Evolutionary conservation across 768 basidiomycete genomes (phyloP).

Genomic region (Podaxis sp.): DNA sequence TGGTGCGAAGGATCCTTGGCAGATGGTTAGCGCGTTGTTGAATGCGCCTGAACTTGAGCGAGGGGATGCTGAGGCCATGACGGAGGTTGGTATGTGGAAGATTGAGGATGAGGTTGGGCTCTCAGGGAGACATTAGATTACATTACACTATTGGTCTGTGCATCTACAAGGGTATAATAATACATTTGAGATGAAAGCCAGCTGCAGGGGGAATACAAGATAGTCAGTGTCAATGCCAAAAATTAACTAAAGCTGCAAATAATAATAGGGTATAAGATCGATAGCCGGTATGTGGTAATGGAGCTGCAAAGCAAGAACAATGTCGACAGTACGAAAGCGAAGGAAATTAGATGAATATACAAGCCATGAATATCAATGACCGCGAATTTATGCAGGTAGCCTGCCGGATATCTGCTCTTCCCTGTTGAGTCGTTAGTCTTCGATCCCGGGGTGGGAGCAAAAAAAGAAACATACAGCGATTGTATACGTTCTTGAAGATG

Average conservation of each 20-base stretch:
- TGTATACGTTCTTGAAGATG: conserved; percentile 1
- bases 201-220: background rate
- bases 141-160: too few relatives aligned
- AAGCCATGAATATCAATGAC: background rate
- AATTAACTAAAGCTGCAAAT: background rate
- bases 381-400: background rate
- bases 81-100: conserved; percentile 86
- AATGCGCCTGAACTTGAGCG: conserved; percentile 58
- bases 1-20: conserved; percentile 93
- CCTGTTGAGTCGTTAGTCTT: background rate
- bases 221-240: background rate
- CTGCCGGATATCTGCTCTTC: background rate
- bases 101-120: conserved; percentile 72
- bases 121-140: conserved; percentile 55
- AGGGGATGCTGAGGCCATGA: conserved; percentile 85
- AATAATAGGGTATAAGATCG: background rate
- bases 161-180: too few relatives aligned
- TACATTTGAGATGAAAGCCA: background rate
- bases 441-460: background rate
- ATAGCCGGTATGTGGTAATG: background rate
- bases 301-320: too few relatives aligned
- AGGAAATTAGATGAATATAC: background rate
- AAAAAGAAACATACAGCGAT: background rate
- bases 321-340: background rate
- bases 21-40: conserved; percentile 78